Percentiles rank a stretch among this genome's conserved stretches.
Evolutionary conservation across 306 rosid species (phyloP).

Genomic region (Carpinus viminea): DNA sequence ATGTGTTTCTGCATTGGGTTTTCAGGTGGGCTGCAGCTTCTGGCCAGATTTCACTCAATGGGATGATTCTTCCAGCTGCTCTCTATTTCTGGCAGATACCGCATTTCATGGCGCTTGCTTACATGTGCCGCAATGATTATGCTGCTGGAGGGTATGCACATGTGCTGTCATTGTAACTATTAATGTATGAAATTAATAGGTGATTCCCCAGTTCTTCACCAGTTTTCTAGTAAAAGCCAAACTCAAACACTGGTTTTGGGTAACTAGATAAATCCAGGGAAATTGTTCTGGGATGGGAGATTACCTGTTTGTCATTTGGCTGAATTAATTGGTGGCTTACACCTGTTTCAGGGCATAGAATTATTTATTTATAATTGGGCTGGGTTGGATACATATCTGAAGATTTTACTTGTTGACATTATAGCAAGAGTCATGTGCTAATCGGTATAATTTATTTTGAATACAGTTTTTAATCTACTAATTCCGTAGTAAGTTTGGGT

Average conservation of each 20-base stretch:
- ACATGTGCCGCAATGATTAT: constrained; percentile 84
- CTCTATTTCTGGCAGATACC: constrained; percentile 98
- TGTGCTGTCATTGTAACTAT: constrained; percentile 11
- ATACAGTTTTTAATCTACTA: background rate
- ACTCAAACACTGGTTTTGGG: background rate
- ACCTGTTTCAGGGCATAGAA: background rate
- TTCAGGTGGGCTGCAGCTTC: constrained; percentile 95
- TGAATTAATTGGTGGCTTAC: constrained; percentile 3
- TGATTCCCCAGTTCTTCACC: no score
- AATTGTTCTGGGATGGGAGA: background rate
- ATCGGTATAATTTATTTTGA: background rate
- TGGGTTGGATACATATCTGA: background rate
- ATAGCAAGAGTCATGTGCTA: background rate
- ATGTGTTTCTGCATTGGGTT: constrained; percentile 21
- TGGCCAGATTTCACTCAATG: constrained; percentile 74
- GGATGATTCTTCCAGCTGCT: constrained; percentile 90
- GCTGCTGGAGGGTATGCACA: constrained; percentile 92
- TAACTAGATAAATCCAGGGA: constrained; percentile 6
- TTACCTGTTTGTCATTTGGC: constrained; percentile 1
- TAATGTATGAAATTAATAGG: background rate
- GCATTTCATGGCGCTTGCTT: constrained; percentile 98
- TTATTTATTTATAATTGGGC: background rate
- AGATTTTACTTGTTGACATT: background rate
- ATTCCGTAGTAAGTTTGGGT: background rate
- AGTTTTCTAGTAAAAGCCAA: no score